Conservation (phyloP, 805 yeast genomes). For the Metschnikowia anglica region DNA sequence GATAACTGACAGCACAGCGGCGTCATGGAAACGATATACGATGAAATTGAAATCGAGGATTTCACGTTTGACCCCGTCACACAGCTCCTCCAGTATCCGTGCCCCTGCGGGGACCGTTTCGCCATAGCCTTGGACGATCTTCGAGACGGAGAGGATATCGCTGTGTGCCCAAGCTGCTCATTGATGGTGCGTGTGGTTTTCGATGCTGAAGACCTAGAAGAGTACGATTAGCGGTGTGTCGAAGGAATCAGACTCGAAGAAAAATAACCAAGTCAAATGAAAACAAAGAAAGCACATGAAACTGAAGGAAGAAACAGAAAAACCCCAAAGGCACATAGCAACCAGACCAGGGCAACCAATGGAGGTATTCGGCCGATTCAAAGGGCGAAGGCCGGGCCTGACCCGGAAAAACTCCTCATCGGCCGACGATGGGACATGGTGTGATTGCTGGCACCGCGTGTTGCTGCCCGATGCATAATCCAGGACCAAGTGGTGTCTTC, state of each 20-base stretch:
- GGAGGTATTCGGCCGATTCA: neutral
- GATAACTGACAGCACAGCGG: neutral
- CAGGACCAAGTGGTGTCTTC: too few species aligned
- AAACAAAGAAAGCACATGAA: too few species aligned
- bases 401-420: neutral
- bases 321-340: neutral
- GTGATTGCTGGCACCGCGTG: too few species aligned
- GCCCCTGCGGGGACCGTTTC: conserved; percentile 97
- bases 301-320: neutral
- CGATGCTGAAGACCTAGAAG: conserved; percentile 60
- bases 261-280: too few species aligned
- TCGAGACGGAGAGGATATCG: conserved; percentile 87
- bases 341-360: neutral
- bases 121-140: conserved; percentile 84
- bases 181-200: conserved; percentile 89
- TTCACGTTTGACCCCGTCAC: conserved; percentile 85
- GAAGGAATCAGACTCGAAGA: too few species aligned
- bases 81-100: conserved; percentile 86
- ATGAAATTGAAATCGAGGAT: conserved; percentile 95
- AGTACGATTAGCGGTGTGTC: conserved; percentile 34
- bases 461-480: neutral
- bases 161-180: conserved; percentile 96
- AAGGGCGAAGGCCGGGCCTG: neutral
- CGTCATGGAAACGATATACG: conserved; percentile 67
- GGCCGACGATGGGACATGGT: neutral